A percentile compares a stretch with the other conserved stretches of the same genome.
Evolutionary conservation across 306 rosid genomes (phyloP).

Genomic region (Quercus ilex): DNA sequence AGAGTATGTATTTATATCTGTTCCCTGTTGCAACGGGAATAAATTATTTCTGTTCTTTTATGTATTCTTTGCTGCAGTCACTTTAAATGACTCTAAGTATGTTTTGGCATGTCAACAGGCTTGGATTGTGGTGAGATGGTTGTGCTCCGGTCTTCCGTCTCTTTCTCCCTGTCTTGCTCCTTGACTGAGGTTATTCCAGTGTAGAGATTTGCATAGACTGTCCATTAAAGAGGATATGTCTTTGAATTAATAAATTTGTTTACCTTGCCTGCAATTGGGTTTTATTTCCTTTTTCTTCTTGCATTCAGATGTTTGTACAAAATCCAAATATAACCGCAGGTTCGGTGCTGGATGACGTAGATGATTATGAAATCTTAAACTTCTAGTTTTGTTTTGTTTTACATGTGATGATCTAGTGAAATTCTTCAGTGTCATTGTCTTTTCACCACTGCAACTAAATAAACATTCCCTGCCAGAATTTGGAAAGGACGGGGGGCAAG

Average conservation of each 20-base stretch:
- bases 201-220: slow-evolving; percentile 19
- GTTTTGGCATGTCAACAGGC: slow-evolving; percentile 41
- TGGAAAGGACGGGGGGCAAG: background rate
- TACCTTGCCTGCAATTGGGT: slow-evolving; percentile 28
- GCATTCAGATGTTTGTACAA: slow-evolving; percentile 20
- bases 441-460: background rate
- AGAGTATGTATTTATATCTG: background rate
- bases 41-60: background rate
- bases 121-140: slow-evolving; percentile 21
- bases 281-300: slow-evolving; percentile 12
- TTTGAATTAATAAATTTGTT: slow-evolving; percentile 40
- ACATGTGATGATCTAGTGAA: background rate
- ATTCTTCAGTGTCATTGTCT: slow-evolving; percentile 15
- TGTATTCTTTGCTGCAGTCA: slow-evolving; percentile 4
- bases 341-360: slow-evolving; percentile 18
- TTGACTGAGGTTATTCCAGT: slow-evolving; percentile 20
- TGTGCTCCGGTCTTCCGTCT: slow-evolving; percentile 13
- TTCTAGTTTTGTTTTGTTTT: slow-evolving; percentile 6
- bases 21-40: background rate
- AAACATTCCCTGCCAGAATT: background rate
- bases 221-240: slow-evolving; percentile 25
- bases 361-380: background rate
- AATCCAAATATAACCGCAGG: slow-evolving; percentile 30
- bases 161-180: slow-evolving; percentile 5
- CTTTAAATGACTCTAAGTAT: slow-evolving; percentile 10